Conservation (phyloP, 352 stramenopile species). For the Pythium aquatile region DNA sequence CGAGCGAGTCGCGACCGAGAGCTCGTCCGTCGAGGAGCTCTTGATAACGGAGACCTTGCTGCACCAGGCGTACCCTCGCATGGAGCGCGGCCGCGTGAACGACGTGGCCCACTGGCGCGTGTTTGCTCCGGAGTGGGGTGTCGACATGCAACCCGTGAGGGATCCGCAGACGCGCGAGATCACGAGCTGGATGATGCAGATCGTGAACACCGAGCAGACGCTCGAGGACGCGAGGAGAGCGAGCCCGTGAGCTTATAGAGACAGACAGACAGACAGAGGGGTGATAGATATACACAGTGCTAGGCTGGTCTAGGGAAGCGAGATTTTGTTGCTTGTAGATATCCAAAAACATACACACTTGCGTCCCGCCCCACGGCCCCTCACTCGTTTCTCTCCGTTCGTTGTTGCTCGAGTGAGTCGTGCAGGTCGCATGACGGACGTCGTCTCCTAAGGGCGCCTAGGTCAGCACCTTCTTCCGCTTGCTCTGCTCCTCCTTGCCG, state of each 20-base stretch:
- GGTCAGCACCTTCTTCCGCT: slow-evolving; percentile 77
- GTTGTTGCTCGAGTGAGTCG: neutral
- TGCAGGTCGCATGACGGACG: no score
- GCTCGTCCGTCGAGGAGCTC: no score
- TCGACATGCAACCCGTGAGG: slow-evolving; percentile 37
- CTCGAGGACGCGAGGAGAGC: neutral
- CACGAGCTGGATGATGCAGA: slow-evolving; percentile 48
- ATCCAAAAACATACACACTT: slow-evolving; percentile 18
- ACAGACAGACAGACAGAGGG: neutral
- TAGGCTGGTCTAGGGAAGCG: slow-evolving; percentile 3
- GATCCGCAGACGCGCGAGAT: slow-evolving; percentile 18
- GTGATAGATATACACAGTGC: neutral
- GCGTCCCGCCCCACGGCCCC: neutral
- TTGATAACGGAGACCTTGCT: neutral
- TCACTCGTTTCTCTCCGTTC: neutral
- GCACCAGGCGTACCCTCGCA: slow-evolving; percentile 35
- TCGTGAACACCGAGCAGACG: slow-evolving; percentile 36
- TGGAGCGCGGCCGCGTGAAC: slow-evolving; percentile 31
- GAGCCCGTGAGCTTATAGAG: slow-evolving; percentile 3
- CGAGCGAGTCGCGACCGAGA: neutral
- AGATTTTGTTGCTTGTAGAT: slow-evolving; percentile 21
- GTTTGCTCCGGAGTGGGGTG: slow-evolving; percentile 56
- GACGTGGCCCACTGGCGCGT: slow-evolving; percentile 39
- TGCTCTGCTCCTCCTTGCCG: slow-evolving; percentile 79
- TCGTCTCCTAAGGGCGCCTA: slow-evolving; percentile 25